A percentile compares a stretch with the other conserved stretches of the same genome.
These are phyloP conservation scores for Diatrype stigma DNA, from an alignment of 2,329 filamentous ascomycete species.

Conservation along the genomic window DNA sequence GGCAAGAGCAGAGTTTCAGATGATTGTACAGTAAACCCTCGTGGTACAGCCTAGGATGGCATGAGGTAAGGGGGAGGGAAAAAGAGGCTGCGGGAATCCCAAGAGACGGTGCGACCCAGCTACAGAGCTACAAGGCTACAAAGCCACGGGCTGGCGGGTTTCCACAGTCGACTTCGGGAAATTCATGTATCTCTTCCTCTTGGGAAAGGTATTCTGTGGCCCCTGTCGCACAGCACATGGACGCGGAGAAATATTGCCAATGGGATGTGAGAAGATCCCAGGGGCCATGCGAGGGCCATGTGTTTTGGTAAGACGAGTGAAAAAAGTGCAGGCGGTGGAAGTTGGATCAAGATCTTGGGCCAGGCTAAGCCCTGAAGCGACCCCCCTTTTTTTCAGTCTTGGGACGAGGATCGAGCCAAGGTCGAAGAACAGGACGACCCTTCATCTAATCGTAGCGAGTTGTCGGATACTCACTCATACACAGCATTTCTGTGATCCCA, in stretches of 20 bases:
- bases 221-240: conserved; percentile 27
- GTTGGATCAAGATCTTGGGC: not conserved
- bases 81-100: conserved; percentile 10
- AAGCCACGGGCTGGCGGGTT: conserved; percentile 24
- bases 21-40: conserved; percentile 22
- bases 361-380: too few relatives aligned
- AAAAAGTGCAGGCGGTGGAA: conserved; percentile 2
- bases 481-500: too few relatives aligned
- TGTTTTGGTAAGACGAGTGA: conserved; percentile 24
- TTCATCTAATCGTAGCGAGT: not conserved
- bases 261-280: conserved; percentile 12
- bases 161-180: conserved; percentile 34
- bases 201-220: conserved; percentile 20
- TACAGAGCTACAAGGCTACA: too few relatives aligned
- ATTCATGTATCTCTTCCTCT: conserved; percentile 26
- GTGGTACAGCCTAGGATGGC: conserved; percentile 31
- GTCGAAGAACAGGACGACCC: not conserved
- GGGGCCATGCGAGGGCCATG: conserved; percentile 29
- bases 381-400: too few relatives aligned
- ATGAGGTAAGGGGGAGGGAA: conserved; percentile 29
- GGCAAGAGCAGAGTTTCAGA: conserved; percentile 27
- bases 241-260: conserved; percentile 27
- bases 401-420: not conserved
- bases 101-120: conserved; percentile 20
- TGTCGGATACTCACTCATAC: not conserved